Conservation (phyloP, 495 filamentous ascomycete genomes). For the Glonium stellatum region DNA sequence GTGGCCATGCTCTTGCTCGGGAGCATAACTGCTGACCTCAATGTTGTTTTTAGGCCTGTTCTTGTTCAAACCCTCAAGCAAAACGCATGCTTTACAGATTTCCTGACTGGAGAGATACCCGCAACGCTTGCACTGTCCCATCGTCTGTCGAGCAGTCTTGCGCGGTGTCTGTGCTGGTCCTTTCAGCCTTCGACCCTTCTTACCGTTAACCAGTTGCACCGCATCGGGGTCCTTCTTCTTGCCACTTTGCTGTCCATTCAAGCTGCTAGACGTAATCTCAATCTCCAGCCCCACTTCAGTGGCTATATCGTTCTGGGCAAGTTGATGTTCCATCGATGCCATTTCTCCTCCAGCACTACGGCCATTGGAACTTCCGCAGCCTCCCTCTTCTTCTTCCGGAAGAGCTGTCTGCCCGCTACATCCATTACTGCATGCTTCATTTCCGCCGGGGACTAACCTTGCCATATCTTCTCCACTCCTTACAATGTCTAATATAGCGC, state of each 20-base stretch:
- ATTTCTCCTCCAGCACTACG: slow-evolving; percentile 72
- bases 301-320: slow-evolving; percentile 61
- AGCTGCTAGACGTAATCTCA: slow-evolving; percentile 49
- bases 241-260: slow-evolving; percentile 9
- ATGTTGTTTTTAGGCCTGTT: slow-evolving; percentile 63
- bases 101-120: slow-evolving; percentile 93
- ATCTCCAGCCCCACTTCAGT: slow-evolving; percentile 53
- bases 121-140: slow-evolving; percentile 78
- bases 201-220: slow-evolving; percentile 4
- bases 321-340: slow-evolving; percentile 80
- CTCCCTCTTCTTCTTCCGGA: slow-evolving; percentile 56
- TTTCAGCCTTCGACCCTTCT: slow-evolving; percentile 17
- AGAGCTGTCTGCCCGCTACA: slow-evolving; percentile 32
- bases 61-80: slow-evolving; percentile 88
- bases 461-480: slow-evolving; percentile 96
- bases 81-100: slow-evolving; percentile 89
- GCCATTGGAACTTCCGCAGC: slow-evolving; percentile 71
- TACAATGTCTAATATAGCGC: slow-evolving; percentile 90
- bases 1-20: slow-evolving; percentile 3
- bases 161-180: slow-evolving; percentile 8
- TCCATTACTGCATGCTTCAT: slow-evolving; percentile 30
- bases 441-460: slow-evolving; percentile 62
- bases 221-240: slow-evolving; percentile 30
- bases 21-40: slow-evolving; percentile 10
- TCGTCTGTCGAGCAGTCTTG: slow-evolving; percentile 55